phyloP scores from a whole-genome alignment of 352 stramenopile genomes.

The Globisporangium abappressorium region DNA sequence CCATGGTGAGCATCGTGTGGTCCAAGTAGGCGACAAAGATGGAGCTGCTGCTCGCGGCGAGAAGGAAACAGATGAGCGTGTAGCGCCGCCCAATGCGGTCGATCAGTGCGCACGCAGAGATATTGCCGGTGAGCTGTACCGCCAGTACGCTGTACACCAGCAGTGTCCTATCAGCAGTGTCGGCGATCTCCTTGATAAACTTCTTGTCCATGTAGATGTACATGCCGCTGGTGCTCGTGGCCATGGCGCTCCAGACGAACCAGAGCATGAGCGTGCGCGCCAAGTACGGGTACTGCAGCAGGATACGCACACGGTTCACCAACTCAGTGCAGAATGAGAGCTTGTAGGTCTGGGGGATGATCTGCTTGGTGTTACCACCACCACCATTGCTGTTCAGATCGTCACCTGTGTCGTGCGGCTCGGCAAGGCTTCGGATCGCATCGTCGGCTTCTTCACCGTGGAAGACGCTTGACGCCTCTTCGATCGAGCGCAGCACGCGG shows the following conservation, averaged over 20 bases:
- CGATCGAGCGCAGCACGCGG: constrained; percentile 44
- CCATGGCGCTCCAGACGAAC: constrained; percentile 32
- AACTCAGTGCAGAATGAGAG: constrained; percentile 26
- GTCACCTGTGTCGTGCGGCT: too few relatives aligned
- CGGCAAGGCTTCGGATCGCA: too few relatives aligned
- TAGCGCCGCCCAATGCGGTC: constrained; percentile 26
- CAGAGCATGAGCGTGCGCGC: constrained; percentile 39
- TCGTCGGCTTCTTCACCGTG: not conserved
- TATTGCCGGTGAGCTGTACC: constrained; percentile 27
- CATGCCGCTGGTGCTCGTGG: constrained; percentile 24
- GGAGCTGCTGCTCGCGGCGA: not conserved
- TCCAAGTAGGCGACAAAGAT: constrained; percentile 8
- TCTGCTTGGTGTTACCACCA: not conserved
- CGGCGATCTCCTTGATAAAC: constrained; percentile 19
- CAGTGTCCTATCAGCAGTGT: not conserved
- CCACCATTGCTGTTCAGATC: not conserved
- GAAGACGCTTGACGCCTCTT: constrained; percentile 13
- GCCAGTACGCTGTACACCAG: constrained; percentile 11
- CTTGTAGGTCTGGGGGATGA: constrained; percentile 3
- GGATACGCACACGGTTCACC: constrained; percentile 22
- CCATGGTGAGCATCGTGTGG: constrained; percentile 13
- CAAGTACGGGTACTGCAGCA: constrained; percentile 34
- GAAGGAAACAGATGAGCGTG: constrained; percentile 23
- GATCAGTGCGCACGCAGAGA: constrained; percentile 31
- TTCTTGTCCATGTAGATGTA: constrained; percentile 23